A percentile compares a stretch with the other conserved stretches of the same genome.
These are phyloP conservation scores for Alternaria brassicicola DNA, from an alignment of 2,329 filamentous ascomycete species.

Conservation along the genomic window DNA sequence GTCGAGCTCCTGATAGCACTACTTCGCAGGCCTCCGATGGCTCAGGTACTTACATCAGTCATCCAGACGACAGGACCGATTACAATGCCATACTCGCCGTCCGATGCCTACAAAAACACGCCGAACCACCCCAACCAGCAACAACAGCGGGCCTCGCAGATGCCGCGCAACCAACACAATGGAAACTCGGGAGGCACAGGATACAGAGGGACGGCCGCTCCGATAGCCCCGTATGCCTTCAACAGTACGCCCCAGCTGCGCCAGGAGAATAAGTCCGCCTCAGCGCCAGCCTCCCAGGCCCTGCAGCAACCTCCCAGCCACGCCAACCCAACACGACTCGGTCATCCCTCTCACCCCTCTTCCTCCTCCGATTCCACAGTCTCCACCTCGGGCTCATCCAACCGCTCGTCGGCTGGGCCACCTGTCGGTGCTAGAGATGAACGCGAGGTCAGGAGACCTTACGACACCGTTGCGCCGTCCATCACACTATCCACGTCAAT, in stretches of 20 bases:
- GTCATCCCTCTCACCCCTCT: slow-evolving; percentile 48
- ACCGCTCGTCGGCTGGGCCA: slow-evolving; percentile 50
- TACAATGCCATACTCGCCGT: slow-evolving; percentile 58
- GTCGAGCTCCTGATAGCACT: slow-evolving; percentile 28
- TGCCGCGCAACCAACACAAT: slow-evolving; percentile 53
- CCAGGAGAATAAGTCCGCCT: slow-evolving; percentile 61
- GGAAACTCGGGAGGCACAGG: slow-evolving; percentile 46
- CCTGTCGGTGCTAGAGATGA: slow-evolving; percentile 57
- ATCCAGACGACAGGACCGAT: slow-evolving; percentile 55
- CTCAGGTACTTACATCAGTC: slow-evolving; percentile 56
- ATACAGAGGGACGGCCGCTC: slow-evolving; percentile 53
- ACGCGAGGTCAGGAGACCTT: slow-evolving; percentile 49
- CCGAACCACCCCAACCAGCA: slow-evolving; percentile 46
- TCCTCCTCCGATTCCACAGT: slow-evolving; percentile 52
- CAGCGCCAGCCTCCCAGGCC: slow-evolving; percentile 57
- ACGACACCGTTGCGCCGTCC: slow-evolving; percentile 51
- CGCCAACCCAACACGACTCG: slow-evolving; percentile 35
- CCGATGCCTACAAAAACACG: slow-evolving; percentile 55
- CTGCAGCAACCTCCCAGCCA: slow-evolving; percentile 37
- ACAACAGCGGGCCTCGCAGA: slow-evolving; percentile 49
- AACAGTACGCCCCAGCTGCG: slow-evolving; percentile 61
- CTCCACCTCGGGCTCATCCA: slow-evolving; percentile 59
- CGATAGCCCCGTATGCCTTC: slow-evolving; percentile 59
- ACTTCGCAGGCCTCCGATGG: slow-evolving; percentile 44
- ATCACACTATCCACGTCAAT: slow-evolving; percentile 59